Base-by-base conservation (phyloP, 164 flowering plant genomes). In the Warburgia ugandensis region DNA sequence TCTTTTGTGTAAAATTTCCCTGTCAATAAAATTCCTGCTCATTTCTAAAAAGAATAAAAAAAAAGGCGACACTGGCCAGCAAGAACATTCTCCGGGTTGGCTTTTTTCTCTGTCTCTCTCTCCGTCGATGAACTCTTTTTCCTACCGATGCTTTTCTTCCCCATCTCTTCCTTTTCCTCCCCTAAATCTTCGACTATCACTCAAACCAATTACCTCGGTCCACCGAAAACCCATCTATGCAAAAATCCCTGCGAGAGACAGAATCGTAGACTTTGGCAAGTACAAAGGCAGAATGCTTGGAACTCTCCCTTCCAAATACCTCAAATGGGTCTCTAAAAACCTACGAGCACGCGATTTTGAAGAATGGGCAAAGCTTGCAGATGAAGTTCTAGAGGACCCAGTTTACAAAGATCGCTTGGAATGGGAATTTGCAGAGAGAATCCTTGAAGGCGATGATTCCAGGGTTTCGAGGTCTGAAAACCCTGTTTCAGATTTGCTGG, bases 271-370 rank as follows among this genome's bases (percentile, higher is more conserved):
- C 39, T 85, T 85, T 33, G 97, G 97, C 0, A 83, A 71, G 61
- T 67, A 83, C 81, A 86, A 58, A 50, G 97, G 95, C 14, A 77
- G 57, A 38, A 74, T 76, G 80, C 73, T 89, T 2, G 97, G 97
- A 9, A 68, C 81, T 13, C 81, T 89, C 17, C 97, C 97, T 1
- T 78, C 90, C 1, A 66, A 51, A 26, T 89, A 89, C 69, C 84
- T 89, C 53, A 75, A 63, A 55, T 89, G 97, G 97, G 74, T 89
- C 6, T 79, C 94, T 48, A 69, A 63, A 30, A 85, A 69, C 29
- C 76, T 89, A 12, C 62, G 89, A 16, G 81, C 86, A 5, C 59
- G 81, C 0, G 84, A 81, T 50, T 72, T 50, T 36, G 66, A 65
- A 22, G 76, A 76, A 4, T 89, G 94, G 94, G 89, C 89, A 2